Conservation (phyloP, 2,329 filamentous ascomycete species). For the Berkeleyomyces rouxiae region DNA sequence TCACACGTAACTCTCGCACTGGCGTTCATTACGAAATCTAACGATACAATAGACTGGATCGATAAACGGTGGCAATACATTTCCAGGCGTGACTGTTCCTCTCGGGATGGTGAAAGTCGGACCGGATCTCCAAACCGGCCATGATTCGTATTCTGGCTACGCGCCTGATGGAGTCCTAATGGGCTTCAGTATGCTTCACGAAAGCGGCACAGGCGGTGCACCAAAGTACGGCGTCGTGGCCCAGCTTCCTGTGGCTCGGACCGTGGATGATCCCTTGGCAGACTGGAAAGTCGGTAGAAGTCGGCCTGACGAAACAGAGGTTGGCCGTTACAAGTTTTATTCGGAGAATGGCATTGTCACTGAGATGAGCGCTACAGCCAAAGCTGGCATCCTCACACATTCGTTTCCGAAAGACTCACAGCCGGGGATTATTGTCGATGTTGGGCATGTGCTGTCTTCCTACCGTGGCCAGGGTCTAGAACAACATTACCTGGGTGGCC, state of each 20-base stretch:
- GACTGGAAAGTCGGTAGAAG: slow-evolving; percentile 39
- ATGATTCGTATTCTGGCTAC: slow-evolving; percentile 38
- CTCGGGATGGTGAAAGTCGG: slow-evolving; percentile 34
- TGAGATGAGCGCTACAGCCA: slow-evolving; percentile 38
- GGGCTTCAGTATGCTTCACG: slow-evolving; percentile 48
- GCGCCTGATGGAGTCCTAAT: slow-evolving; percentile 34
- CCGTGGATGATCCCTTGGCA: slow-evolving; percentile 35
- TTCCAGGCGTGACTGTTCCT: slow-evolving; percentile 32
- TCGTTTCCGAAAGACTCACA: slow-evolving; percentile 30
- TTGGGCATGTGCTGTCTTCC: slow-evolving; percentile 48
- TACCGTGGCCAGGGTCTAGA: slow-evolving; percentile 42
- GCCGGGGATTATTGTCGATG: slow-evolving; percentile 41
- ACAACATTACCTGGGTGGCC: slow-evolving; percentile 46
- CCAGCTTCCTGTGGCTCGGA: slow-evolving; percentile 38
- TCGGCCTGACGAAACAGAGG: slow-evolving; percentile 31
- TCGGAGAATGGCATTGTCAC: slow-evolving; percentile 38
- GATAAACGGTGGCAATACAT: slow-evolving; percentile 31
- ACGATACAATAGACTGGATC: slow-evolving; percentile 26
- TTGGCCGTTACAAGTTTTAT: slow-evolving; percentile 44
- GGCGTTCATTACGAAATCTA: not conserved
- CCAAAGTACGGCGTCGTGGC: slow-evolving; percentile 53
- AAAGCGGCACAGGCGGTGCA: slow-evolving; percentile 50
- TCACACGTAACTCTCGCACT: not conserved
- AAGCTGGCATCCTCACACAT: slow-evolving; percentile 45
- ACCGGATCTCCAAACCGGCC: slow-evolving; percentile 31